Evolutionary conservation across 2,329 filamentous ascomycete genomes (phyloP), one percentile per base, ranked within the genome.

Genomic region (Verticillium alfalfae): DNA sequence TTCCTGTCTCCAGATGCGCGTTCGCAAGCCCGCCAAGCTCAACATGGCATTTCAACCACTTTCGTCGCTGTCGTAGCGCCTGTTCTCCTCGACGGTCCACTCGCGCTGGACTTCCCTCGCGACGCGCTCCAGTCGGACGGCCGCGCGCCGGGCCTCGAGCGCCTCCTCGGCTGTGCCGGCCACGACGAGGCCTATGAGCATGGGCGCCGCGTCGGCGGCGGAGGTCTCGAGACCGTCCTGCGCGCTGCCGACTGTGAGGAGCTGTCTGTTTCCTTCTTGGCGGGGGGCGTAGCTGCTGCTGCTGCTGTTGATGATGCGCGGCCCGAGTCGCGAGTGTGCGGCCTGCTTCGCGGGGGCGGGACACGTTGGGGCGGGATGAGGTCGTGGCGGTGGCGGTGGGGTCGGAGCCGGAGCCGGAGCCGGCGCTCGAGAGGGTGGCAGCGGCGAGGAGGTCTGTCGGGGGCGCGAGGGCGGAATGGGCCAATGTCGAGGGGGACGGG

Each of bases 111-210:
- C 81, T 56, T 81, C 79, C 62, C 79, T 73, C 1, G 81, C 85
- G 3, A 86, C 74, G 59, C 77, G 77, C 72, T 88, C 84, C 12
- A 88, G 70, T 61, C 79, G 75, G 0, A 77, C 78, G 0, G 81
- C 81, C 1, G 84, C 83, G 56, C 80, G 77, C 10, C 82, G 76
- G 1, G 84, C 85, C 62, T 86, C 83, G 34, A 72, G 71, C 10
- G 77, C 75, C 8, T 82, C 77, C 45, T 81, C 78, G 1, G 79
- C 73, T 3, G 75, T 75, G 5, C 76, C 75, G 1, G 84, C 83
- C 4, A 86, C 79, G 1, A 88, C 82, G 10, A 86, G 72, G 22
- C 79, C 78, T 34, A 88, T 74, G 13, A 88, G 77, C 70, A 84
- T 73, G 12, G 85, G 85, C 34, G 82, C 77, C 5, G 71, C 70